These are phyloP conservation scores for Gossypium lobatum DNA, from an alignment of 441 rosid species.

Conservation along the genomic window DNA sequence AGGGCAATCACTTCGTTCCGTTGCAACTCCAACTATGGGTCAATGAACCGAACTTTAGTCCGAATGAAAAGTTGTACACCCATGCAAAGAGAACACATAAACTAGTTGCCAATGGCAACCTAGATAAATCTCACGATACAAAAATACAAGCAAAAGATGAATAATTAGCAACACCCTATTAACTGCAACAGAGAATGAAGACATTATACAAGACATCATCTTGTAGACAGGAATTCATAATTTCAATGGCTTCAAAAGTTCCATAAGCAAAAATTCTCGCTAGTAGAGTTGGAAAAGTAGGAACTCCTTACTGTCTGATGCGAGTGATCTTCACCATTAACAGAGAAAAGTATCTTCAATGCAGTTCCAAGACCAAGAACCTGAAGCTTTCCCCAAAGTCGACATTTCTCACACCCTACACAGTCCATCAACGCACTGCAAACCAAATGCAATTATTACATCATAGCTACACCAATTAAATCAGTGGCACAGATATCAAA, in stretches of 20 bases:
- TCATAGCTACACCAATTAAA: not conserved
- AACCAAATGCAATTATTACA: not conserved
- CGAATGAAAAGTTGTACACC: not conserved
- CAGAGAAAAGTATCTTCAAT: conserved; percentile 71
- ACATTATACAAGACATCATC: not conserved
- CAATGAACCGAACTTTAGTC: conserved; percentile 17
- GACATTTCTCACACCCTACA: conserved; percentile 85
- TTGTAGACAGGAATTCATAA: not conserved
- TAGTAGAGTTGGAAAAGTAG: not conserved
- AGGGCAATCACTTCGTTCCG: conserved; percentile 83
- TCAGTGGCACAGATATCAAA: not conserved
- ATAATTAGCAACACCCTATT: not conserved
- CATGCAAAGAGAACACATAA: not conserved
- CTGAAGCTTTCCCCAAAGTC: conserved; percentile 92
- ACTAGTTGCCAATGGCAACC: not conserved
- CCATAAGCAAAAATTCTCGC: not conserved
- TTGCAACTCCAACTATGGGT: conserved; percentile 57
- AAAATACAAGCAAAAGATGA: not conserved
- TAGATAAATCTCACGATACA: not conserved
- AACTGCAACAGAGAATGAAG: not conserved
- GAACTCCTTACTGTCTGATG: conserved; percentile 30
- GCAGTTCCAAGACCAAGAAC: conserved; percentile 82
- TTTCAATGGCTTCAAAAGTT: not conserved
- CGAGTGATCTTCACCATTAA: conserved; percentile 28
- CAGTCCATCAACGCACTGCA: conserved; percentile 75